Evolutionary conservation across 768 basidiomycete species (phyloP), one percentile per base, ranked within the genome.

Genomic region (Panus rudis): DNA sequence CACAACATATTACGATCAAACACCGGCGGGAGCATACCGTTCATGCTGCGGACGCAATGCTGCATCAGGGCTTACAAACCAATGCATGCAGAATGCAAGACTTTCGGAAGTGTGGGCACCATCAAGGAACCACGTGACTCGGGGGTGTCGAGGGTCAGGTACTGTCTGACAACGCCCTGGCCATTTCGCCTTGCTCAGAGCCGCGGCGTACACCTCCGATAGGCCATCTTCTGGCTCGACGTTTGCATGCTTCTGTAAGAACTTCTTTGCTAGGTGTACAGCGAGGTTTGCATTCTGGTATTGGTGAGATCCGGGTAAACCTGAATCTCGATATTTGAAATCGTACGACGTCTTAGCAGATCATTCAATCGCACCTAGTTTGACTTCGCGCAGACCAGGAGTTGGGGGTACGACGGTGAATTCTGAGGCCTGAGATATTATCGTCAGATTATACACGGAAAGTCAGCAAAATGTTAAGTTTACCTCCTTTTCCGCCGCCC

Each of bases 101-200:
- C 92, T 96, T 58, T 98, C 96, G 11, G 75, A 64, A 0, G 96
- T 99, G 61, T 99, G 96, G 10, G 96, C 93, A 1, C 96, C 96
- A 58, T 98, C 96, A 11, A 99, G 67, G 61, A 81, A 90, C 96
- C 96, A 98, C 3, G 76, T 84, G 6, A 75, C 70, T 13, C 62
- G 55, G 2, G 62, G 39, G 28, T 74, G 58, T 13, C 51, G 57
- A 1, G 81, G 80, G 55, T 93, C 92, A 8, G 44, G 37, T 11
- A 94, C 77, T 7, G 75, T 76, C 64, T 99, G 96, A 59, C 96
- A 99, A 34, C 96, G 78, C 11, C 94, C 96, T 8, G 96, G 93
- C 94, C 96, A 99, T 47, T 69, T 76, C 3, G 92, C 73, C 16
- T 70, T 63, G 52, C 76, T 63, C 17, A 98, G 67, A 3, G 84